Evolutionary conservation across 345 rosid species (phyloP).

Genomic region (Carallia pectinifolia): DNA sequence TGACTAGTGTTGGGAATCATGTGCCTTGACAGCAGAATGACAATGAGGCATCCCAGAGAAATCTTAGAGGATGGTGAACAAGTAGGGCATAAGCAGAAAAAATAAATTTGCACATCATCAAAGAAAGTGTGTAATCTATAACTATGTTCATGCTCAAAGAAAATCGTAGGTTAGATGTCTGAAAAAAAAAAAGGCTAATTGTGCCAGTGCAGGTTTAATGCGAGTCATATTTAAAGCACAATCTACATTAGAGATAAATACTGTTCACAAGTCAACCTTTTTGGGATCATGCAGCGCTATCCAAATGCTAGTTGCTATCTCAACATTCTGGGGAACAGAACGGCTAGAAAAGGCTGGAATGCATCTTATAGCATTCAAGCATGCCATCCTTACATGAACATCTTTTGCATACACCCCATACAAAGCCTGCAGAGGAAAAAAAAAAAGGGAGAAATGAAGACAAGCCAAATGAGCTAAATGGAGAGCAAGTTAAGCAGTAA

Average conservation of each 20-base stretch:
- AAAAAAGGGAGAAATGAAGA: slow-evolving; percentile 17
- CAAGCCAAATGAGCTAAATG: slow-evolving; percentile 3
- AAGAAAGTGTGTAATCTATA: too few relatives aligned
- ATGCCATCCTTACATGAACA: slow-evolving; percentile 95
- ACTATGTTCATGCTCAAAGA: not conserved
- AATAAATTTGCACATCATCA: too few relatives aligned
- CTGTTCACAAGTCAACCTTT: slow-evolving; percentile 50
- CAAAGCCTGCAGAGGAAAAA: slow-evolving; percentile 55
- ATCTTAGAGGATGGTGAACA: too few relatives aligned
- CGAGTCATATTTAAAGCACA: not conserved
- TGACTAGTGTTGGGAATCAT: too few relatives aligned
- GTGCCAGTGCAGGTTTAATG: not conserved
- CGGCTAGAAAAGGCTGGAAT: slow-evolving; percentile 78
- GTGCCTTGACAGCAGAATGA: too few relatives aligned
- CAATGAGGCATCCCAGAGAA: too few relatives aligned
- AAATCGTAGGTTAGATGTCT: not conserved
- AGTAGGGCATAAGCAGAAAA: too few relatives aligned
- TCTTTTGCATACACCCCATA: slow-evolving; percentile 91
- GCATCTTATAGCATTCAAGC: slow-evolving; percentile 92
- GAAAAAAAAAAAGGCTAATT: not conserved
- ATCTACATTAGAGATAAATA: not conserved
- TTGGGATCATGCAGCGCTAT: slow-evolving; percentile 93
- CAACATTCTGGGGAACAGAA: slow-evolving; percentile 70
- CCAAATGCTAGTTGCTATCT: slow-evolving; percentile 87
- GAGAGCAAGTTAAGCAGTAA: not conserved